These are phyloP conservation scores for Oenanthe javanica DNA, from an alignment of 140 eudicot genomes.

Conservation along the genomic window DNA sequence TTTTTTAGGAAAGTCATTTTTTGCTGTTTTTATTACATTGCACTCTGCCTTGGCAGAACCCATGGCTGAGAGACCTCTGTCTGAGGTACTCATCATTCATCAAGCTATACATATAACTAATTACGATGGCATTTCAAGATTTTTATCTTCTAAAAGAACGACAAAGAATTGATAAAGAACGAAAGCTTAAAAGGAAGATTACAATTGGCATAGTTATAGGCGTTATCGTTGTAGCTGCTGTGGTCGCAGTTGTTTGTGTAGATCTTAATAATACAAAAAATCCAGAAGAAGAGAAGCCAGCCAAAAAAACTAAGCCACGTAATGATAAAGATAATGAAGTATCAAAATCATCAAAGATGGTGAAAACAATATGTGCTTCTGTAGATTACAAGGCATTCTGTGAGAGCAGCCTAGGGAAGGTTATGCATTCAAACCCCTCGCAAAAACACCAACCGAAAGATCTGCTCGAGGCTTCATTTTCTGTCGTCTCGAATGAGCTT, in stretches of 20 bases:
- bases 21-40: neutral
- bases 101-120: constrained; percentile 5
- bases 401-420: constrained; percentile 4
- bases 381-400: constrained; percentile 8
- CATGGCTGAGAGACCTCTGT: constrained; percentile 36
- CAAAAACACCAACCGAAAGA: neutral
- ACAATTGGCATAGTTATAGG: constrained; percentile 13
- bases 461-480: constrained; percentile 3
- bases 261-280: neutral
- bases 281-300: neutral
- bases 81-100: constrained; percentile 27
- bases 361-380: constrained; percentile 1
- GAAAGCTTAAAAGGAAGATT: constrained; percentile 19
- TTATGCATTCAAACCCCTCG: neutral
- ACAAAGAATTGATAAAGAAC: constrained; percentile 21
- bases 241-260: constrained; percentile 6
- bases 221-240: neutral
- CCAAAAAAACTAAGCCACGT: neutral
- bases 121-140: constrained; percentile 38
- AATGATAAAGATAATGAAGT: neutral
- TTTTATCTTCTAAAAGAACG: constrained; percentile 14
- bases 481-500: neutral
- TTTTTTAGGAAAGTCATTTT: neutral
- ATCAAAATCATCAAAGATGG: neutral
- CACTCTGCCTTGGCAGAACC: neutral